Base-by-base conservation (phyloP, 1,284 basidiomycete genomes). In the Apiotrichum siamense region DNA sequence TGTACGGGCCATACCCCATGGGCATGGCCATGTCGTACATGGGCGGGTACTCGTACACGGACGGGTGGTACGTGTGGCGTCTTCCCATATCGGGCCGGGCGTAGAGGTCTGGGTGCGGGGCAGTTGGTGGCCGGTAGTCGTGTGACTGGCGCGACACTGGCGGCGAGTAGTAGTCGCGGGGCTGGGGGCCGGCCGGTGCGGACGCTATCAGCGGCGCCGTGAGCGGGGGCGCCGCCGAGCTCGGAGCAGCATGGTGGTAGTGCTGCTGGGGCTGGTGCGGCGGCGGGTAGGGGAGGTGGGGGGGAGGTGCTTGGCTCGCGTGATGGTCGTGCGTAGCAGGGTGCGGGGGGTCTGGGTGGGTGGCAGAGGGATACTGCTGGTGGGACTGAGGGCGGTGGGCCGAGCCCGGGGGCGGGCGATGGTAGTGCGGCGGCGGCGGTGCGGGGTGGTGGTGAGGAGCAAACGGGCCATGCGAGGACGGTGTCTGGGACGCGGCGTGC, bases 61-160 rank as follows among this genome's bases (percentile, higher is more conserved):
- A 33, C 2, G 46, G 42, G 21, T 49, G 51, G 37, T 44, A 48
- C 5, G 49, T 40, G 31, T 50, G 49, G 36, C 49, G 43, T 13
- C 49, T 25, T 7, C 32, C 33, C 20, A 40, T 20, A 13, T 43
- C 35, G 12, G 47, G 44, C 13, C 35, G 35, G 24, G 10, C 44
- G 27, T 47, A 47, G 3, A 17, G 12, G 20, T 47, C 25, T n/a
- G 35, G 44, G 26, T 47, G 44, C 21, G 25, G 26, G 1, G 44
- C 35, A 2, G 35, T 38, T 10, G 44, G 44, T 11, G 44, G 47
- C 7, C 47, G 32, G 39, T 48, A 42, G 12, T 42, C 38, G 24
- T 33, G 26, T 5, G 29, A 32, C 10, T 43, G 41, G 18, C 41
- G 41, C 7, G 27, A 20, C 4, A 20, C 27, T 7, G 41, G 41